Evolutionary conservation across 768 basidiomycete genomes (phyloP).

Genomic region (Boletus tomentosulus): DNA sequence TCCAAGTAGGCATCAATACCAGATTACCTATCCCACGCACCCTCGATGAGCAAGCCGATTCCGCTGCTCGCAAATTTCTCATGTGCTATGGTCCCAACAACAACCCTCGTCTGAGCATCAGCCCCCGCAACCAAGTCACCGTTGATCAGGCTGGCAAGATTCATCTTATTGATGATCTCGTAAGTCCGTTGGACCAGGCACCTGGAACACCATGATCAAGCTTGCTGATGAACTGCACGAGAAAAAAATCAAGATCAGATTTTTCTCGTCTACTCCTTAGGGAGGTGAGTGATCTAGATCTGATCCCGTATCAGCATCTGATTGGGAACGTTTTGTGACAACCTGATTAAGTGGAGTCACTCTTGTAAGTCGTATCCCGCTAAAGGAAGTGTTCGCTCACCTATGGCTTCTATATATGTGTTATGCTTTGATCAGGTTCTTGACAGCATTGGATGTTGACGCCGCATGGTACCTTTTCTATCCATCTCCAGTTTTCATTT

Average conservation of each 20-base stretch:
- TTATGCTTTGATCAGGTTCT: constrained; percentile 87
- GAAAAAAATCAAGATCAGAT: too few species aligned
- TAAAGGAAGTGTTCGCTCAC: constrained; percentile 12
- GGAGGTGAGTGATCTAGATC: constrained; percentile 54
- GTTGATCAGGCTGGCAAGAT: constrained; percentile 87
- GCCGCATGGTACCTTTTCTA: constrained; percentile 67
- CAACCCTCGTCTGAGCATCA: constrained; percentile 80
- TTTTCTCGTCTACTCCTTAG: constrained; percentile 95
- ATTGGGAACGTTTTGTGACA: constrained; percentile 14
- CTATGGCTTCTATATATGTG: constrained; percentile 60
- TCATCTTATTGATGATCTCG: constrained; percentile 74
- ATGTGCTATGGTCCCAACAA: constrained; percentile 84
- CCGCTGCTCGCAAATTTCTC: constrained; percentile 78
- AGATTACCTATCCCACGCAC: constrained; percentile 72
- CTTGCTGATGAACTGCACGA: constrained; percentile 82
- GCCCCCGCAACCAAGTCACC: constrained; percentile 79
- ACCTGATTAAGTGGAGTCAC: constrained; percentile 77
- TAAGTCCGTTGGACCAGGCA: constrained; percentile 64
- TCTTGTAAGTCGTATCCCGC: constrained; percentile 52
- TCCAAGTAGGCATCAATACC: constrained; percentile 44
- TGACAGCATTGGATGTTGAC: constrained; percentile 75
- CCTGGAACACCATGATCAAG: constrained; percentile 79
- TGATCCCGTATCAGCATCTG: constrained; percentile 14
- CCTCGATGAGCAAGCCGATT: constrained; percentile 81
- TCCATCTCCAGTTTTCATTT: constrained; percentile 6